A percentile compares a stretch with the other conserved stretches of the same genome.
Evolutionary conservation across 2,329 filamentous ascomycete genomes (phyloP).

Genomic region (Colletotrichum magnum): DNA sequence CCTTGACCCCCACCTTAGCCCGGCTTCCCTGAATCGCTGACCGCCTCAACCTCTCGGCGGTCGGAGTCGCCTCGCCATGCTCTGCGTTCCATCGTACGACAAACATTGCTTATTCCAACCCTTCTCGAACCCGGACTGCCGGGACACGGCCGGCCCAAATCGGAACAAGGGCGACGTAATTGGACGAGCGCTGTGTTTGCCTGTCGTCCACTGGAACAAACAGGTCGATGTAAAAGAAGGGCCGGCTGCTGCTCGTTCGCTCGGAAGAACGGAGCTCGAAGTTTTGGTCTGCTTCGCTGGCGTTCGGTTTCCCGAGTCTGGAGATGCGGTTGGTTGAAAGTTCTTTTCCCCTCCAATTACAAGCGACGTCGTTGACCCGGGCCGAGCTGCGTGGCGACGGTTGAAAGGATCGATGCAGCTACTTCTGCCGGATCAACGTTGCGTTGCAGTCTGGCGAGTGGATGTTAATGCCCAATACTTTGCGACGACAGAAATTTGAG

Average conservation of each 20-base stretch:
- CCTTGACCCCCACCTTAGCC: constrained; percentile 11
- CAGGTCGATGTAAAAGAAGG: neutral
- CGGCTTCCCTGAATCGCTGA: constrained; percentile 12
- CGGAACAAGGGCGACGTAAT: neutral
- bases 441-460: neutral
- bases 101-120: neutral
- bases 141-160: neutral
- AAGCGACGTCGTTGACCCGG: neutral
- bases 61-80: neutral
- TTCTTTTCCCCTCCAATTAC: neutral
- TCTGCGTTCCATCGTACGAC: constrained; percentile 5
- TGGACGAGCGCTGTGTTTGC: neutral
- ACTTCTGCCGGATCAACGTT: neutral
- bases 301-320: neutral
- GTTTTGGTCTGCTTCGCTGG: neutral
- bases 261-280: constrained; percentile 11
- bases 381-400: neutral
- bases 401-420: neutral
- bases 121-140: neutral
- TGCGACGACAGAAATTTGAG: neutral
- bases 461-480: neutral
- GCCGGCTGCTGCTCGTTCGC: neutral
- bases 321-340: neutral
- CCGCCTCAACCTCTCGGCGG: neutral
- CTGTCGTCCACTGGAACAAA: neutral